Conservation (phyloP, 2,329 filamentous ascomycete species). For the Curvularia sp. region DNA sequence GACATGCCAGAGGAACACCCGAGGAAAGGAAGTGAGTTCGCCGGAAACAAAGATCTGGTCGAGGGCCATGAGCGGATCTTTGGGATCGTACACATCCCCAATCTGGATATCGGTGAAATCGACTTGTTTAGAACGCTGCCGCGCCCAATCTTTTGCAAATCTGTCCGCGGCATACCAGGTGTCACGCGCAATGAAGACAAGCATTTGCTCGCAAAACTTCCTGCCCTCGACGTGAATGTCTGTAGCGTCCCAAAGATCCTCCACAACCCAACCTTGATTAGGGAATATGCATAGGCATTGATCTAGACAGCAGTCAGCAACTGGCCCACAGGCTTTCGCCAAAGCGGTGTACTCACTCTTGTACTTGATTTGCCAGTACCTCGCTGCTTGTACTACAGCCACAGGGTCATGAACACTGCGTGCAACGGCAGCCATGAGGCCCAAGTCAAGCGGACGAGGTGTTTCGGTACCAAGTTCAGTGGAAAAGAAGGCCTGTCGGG, state of each 20-base stretch:
- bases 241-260: constrained; percentile 46
- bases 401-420: constrained; percentile 28
- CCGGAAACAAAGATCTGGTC: constrained; percentile 40
- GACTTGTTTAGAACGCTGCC: constrained; percentile 30
- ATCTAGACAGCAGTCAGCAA: constrained; percentile 1
- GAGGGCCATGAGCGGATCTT: constrained; percentile 32
- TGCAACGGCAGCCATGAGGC: constrained; percentile 34
- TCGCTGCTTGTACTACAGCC: constrained; percentile 32
- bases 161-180: constrained; percentile 30
- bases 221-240: constrained; percentile 45
- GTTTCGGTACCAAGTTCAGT: constrained; percentile 35
- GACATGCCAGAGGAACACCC: constrained; percentile 42
- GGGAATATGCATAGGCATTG: constrained; percentile 42
- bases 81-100: constrained; percentile 25
- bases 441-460: constrained; percentile 24
- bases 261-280: constrained; percentile 31
- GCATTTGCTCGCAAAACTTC: constrained; percentile 37
- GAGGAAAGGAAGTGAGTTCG: constrained; percentile 34
- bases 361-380: constrained; percentile 32
- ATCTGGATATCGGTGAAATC: constrained; percentile 26
- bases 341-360: constrained; percentile 12
- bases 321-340: too few species aligned
- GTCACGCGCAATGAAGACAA: constrained; percentile 37
- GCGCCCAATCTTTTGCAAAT: constrained; percentile 37
- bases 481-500: constrained; percentile 39